Conservation (phyloP, 129 eudicot genomes). For the Artemisia argyi region DNA sequence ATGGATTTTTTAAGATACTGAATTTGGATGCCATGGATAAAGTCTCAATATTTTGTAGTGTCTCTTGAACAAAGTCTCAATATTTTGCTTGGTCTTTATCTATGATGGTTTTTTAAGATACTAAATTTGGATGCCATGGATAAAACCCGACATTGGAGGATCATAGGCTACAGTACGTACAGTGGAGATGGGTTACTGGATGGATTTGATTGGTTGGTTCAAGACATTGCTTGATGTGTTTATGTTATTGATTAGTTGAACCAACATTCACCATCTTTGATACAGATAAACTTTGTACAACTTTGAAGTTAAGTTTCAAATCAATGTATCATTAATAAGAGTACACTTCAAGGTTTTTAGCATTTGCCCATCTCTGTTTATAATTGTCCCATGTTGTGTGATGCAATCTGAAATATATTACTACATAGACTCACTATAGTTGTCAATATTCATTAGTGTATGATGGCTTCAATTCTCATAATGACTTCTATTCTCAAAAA, state of each 20-base stretch:
- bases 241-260: conserved; percentile 69
- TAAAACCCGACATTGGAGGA: conserved; percentile 85
- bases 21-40: no score
- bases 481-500: no score
- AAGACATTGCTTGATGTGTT: conserved; percentile 90
- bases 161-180: conserved; percentile 90
- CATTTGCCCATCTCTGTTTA: neutral
- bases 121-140: conserved; percentile 86
- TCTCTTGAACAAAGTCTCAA: no score
- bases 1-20: no score
- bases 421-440: neutral
- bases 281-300: neutral
- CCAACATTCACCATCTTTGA: neutral
- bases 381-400: neutral
- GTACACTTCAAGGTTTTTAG: neutral
- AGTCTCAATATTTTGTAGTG: no score
- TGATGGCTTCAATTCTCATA: no score
- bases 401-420: neutral
- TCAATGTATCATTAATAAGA: neutral
- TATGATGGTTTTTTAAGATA: conserved; percentile 39
- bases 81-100: neutral
- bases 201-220: conserved; percentile 98
- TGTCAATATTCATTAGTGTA: no score
- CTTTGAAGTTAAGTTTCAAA: neutral
- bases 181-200: conserved; percentile 93